A percentile compares a stretch with the other conserved stretches of the same genome.
These are phyloP conservation scores for Endothia cerciana DNA, from an alignment of 2,329 filamentous ascomycete genomes.

Conservation along the genomic window DNA sequence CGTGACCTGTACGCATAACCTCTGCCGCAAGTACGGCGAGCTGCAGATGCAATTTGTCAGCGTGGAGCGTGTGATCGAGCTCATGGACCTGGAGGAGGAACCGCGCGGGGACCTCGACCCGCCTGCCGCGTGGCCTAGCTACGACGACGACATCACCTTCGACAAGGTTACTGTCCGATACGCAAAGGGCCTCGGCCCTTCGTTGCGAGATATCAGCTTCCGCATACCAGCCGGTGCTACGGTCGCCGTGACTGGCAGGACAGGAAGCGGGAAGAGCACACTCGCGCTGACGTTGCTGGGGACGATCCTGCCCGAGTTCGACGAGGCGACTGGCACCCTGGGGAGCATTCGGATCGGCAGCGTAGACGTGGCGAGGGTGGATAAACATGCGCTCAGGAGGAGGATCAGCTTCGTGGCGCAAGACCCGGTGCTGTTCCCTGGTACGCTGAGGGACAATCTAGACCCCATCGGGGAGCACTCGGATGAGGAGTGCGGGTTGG, in stretches of 20 bases:
- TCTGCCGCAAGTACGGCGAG: slow-evolving; percentile 81
- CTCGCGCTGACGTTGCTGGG: slow-evolving; percentile 62
- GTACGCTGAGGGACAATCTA: slow-evolving; percentile 65
- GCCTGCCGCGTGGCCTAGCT: slow-evolving; percentile 76
- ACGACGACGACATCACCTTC: slow-evolving; percentile 73
- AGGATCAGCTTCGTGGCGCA: slow-evolving; percentile 67
- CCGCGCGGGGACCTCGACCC: slow-evolving; percentile 67
- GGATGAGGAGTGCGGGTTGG: slow-evolving; percentile 52
- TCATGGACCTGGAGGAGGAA: slow-evolving; percentile 80
- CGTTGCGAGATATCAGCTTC: slow-evolving; percentile 70
- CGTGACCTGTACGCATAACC: slow-evolving; percentile 69
- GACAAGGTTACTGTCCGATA: slow-evolving; percentile 79
- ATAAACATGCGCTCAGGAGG: slow-evolving; percentile 59
- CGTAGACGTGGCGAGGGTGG: slow-evolving; percentile 55
- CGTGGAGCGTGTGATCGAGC: slow-evolving; percentile 82
- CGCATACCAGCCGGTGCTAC: slow-evolving; percentile 69
- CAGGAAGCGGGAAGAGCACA: slow-evolving; percentile 86
- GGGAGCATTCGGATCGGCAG: slow-evolving; percentile 59
- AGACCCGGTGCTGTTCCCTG: slow-evolving; percentile 65
- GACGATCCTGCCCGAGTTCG: slow-evolving; percentile 53
- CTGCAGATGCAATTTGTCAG: slow-evolving; percentile 92
- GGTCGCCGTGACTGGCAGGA: slow-evolving; percentile 76
- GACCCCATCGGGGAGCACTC: slow-evolving; percentile 67
- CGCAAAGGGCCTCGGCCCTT: slow-evolving; percentile 75
- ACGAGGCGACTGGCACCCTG: slow-evolving; percentile 34